These are phyloP conservation scores for Trypanosoma conorhini DNA, from an alignment of 208 protist genomes.

Conservation along the genomic window DNA sequence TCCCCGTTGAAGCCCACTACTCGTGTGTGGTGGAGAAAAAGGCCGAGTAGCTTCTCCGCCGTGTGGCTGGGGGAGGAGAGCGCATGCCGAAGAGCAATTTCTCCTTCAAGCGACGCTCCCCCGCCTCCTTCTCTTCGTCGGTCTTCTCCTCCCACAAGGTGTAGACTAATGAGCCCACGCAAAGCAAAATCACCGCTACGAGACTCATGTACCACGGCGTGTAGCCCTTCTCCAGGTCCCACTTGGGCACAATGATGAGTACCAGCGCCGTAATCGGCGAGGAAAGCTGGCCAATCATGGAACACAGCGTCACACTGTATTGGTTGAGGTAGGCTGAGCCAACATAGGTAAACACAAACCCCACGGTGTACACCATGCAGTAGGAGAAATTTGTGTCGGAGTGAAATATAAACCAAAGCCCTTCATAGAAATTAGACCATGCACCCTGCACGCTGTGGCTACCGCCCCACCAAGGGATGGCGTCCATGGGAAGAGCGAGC, in stretches of 20 bases:
- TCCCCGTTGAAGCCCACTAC: not conserved
- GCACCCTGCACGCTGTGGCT: constrained; percentile 50
- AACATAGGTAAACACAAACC: constrained; percentile 79
- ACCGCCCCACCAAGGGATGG: constrained; percentile 77
- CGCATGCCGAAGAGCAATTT: constrained; percentile 7
- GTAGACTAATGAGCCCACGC: constrained; percentile 63
- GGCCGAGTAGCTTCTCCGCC: not conserved
- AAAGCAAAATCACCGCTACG: constrained; percentile 62
- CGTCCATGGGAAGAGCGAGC: constrained; percentile 69
- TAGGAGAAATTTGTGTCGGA: constrained; percentile 63
- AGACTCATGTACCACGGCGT: constrained; percentile 74
- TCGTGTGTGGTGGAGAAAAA: not conserved
- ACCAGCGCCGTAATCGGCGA: constrained; percentile 74
- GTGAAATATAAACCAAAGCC: constrained; percentile 60
- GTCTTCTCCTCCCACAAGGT: constrained; percentile 81
- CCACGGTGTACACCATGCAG: constrained; percentile 73
- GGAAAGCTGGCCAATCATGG: constrained; percentile 78
- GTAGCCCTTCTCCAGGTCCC: constrained; percentile 59
- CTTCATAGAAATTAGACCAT: constrained; percentile 70
- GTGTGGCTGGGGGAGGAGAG: not conserved
- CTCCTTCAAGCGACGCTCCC: constrained; percentile 67
- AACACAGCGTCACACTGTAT: constrained; percentile 80
- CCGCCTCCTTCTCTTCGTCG: constrained; percentile 60
- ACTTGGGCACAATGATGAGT: constrained; percentile 67
- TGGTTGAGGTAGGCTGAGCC: constrained; percentile 86